Evolutionary conservation across 2,329 filamentous ascomycete genomes (phyloP).

Genomic region (Stagonosporopsis chrysanthemi): DNA sequence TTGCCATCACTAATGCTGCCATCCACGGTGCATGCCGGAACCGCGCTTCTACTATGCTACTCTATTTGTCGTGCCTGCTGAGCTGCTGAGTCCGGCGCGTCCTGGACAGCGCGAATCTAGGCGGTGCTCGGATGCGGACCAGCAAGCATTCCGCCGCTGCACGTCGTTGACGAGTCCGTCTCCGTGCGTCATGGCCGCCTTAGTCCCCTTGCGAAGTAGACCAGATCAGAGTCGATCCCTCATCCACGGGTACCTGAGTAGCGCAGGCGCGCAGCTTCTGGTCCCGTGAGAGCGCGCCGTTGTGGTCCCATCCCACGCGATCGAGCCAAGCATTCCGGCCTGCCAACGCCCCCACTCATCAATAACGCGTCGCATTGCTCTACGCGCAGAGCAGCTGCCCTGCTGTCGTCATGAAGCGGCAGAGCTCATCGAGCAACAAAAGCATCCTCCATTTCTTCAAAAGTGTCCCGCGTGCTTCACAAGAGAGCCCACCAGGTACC

Average conservation of each 20-base stretch:
- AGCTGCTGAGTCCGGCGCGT: neutral
- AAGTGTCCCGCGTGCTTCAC: constrained; percentile 6
- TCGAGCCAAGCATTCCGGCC: constrained; percentile 9
- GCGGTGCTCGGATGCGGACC: constrained; percentile 26
- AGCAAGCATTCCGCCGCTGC: constrained; percentile 30
- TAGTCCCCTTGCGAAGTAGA: neutral
- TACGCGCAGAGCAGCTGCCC: neutral
- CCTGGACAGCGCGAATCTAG: neutral
- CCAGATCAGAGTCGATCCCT: neutral
- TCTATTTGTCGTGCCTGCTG: neutral
- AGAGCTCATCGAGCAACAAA: constrained; percentile 7
- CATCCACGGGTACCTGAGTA: neutral
- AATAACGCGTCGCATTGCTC: neutral
- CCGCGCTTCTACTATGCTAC: neutral
- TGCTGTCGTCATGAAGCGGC: constrained; percentile 15
- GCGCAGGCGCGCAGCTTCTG: neutral
- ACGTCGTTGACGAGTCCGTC: constrained; percentile 13
- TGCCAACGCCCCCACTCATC: constrained; percentile 8
- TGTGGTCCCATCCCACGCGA: neutral
- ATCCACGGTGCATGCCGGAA: neutral
- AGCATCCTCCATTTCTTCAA: constrained; percentile 20
- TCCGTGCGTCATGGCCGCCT: constrained; percentile 13
- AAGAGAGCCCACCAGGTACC: constrained; percentile 8
- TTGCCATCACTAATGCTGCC: neutral
- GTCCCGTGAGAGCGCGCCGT: constrained; percentile 28